phyloP scores from a whole-genome alignment of 2,329 filamentous ascomycete species.

The Neonectria ditissima region DNA sequence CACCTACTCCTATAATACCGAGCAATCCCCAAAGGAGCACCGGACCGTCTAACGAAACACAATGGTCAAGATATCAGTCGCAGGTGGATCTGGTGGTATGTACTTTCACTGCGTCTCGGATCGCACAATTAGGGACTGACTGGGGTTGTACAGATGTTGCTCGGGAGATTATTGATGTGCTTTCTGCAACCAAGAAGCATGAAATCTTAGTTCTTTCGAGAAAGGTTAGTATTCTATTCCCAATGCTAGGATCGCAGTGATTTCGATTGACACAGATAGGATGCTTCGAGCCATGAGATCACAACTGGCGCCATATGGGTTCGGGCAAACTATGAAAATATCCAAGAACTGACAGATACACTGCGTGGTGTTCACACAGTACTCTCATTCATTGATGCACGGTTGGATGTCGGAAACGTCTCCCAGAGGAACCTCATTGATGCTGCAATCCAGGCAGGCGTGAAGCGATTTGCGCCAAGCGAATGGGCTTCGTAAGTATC shows the following conservation, averaged over 20 bases:
- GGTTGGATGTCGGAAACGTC: neutral
- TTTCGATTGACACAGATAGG: constrained; percentile 19
- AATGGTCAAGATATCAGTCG: constrained; percentile 42
- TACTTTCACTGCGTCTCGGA: neutral
- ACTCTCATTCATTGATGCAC: constrained; percentile 61
- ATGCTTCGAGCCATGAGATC: constrained; percentile 17
- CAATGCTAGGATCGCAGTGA: no score
- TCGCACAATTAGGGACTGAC: neutral
- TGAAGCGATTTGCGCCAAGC: constrained; percentile 62
- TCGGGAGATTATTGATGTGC: constrained; percentile 62
- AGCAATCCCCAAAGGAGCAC: no score
- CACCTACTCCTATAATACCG: no score
- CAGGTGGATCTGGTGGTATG: constrained; percentile 40
- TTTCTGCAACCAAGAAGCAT: constrained; percentile 62
- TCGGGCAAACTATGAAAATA: constrained; percentile 50
- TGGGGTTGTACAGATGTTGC: constrained; percentile 59
- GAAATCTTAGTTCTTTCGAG: constrained; percentile 64
- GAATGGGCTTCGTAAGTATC: constrained; percentile 61
- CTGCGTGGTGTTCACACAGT: constrained; percentile 64
- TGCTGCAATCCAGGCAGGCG: neutral
- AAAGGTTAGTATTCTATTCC: constrained; percentile 47
- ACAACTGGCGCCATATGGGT: constrained; percentile 24
- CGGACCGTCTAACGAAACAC: no score
- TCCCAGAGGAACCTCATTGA: neutral
- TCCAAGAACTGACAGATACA: constrained; percentile 47